Base-by-base conservation (phyloP, 768 basidiomycete species). In the Suillus occidentalis region DNA sequence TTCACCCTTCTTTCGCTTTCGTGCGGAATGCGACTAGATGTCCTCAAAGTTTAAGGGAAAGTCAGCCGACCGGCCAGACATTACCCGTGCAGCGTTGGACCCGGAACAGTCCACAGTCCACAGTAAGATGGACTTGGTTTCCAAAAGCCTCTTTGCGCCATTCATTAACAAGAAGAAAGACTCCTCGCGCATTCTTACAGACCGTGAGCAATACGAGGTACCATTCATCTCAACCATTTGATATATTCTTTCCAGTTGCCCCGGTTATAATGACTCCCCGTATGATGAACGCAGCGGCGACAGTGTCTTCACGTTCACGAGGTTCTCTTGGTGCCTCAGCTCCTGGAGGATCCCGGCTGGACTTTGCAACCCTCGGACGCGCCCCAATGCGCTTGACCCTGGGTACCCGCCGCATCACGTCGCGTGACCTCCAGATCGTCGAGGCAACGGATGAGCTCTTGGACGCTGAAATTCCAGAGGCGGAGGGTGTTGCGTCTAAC, bases 191-290 rank as follows among this genome's bases (percentile, higher is more conserved):
- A 89, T 94, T 61, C 80, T 94, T 18, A 84, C 91, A 62, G 91
- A 91, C 75, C 82, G 92, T 94, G 78, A 72, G 90, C 56, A 62
- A 52, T 58, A 57, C 9, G 36, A 34, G 53, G 55, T 43, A 8
- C 37, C 28, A 60, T 47, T 61, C 59, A 49, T 40, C 12, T 58
- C 39, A 18, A 61, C 64, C 20, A 55, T 58, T 50, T 52, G n/a
- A n/a, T 53, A 61, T 68, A 63, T 59, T 58, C 72, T 89, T 53
- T 58, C 0, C 59, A 75, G 94, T 95, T 74, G 93, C 93, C 16
- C 93, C 93, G 14, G 88, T 89, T 66, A 92, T 95, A 70, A 93
- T 95, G 92, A 94, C 92, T 3, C 93, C 94, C 28, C 83, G 88
- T 63, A 89, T 94, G 86, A 85, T 94, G 66, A 86, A 84, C 65